Conservation (phyloP, 2,329 filamentous ascomycete genomes). For the Aspergillus sp. region DNA sequence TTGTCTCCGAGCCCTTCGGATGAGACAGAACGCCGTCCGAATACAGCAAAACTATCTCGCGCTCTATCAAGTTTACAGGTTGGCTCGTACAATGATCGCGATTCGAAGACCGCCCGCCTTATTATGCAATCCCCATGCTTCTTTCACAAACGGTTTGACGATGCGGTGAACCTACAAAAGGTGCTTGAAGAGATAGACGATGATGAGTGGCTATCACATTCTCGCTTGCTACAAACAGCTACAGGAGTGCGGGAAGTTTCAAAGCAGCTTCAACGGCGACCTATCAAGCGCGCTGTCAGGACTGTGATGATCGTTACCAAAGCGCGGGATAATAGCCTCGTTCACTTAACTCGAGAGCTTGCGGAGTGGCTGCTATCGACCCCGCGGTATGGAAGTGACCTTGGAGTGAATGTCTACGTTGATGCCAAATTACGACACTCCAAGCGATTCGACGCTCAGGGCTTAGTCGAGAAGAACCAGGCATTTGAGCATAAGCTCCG, state of each 20-base stretch:
- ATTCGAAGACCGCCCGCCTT: conserved; percentile 55
- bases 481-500: conserved; percentile 82
- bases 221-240: conserved; percentile 90
- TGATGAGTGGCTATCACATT: conserved; percentile 88
- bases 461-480: conserved; percentile 73
- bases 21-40: conserved; percentile 43
- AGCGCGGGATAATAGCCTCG: conserved; percentile 90
- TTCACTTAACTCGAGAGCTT: conserved; percentile 85
- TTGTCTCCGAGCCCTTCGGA: conserved; percentile 29
- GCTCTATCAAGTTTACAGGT: conserved; percentile 59
- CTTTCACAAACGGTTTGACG: conserved; percentile 96
- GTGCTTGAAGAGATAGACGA: conserved; percentile 93
- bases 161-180: conserved; percentile 91
- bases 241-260: conserved; percentile 94
- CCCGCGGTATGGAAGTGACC: conserved; percentile 82
- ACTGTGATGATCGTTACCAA: conserved; percentile 99
- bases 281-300: conserved; percentile 86
- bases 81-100: conserved; percentile 47
- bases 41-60: conserved; percentile 62
- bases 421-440: conserved; percentile 90
- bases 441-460: conserved; percentile 80
- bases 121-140: conserved; percentile 91
- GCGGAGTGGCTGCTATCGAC: conserved; percentile 86
- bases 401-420: conserved; percentile 98
- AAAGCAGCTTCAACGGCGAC: conserved; percentile 88